These are phyloP conservation scores for Kalanchoe fedtschenkoi DNA, from an alignment of 164 flowering plant species.

Conservation along the genomic window DNA sequence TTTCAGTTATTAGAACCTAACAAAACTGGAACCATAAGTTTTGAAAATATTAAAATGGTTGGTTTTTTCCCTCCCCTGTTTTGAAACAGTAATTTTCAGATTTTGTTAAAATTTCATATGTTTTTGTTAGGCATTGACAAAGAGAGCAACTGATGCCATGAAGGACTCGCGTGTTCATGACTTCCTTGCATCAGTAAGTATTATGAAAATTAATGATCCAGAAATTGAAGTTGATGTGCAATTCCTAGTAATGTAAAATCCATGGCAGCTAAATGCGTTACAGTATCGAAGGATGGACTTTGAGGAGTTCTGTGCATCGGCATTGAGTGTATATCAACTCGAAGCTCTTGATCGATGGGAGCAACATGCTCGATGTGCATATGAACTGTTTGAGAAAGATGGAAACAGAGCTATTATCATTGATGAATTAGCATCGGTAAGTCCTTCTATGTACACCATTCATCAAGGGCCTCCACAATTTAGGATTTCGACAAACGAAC, in stretches of 20 bases:
- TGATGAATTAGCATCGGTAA: constrained; percentile 62
- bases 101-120: constrained; percentile 3
- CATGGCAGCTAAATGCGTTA: constrained; percentile 42
- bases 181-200: constrained; percentile 37
- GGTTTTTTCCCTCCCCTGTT: constrained; percentile 8
- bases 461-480: not conserved
- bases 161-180: constrained; percentile 52
- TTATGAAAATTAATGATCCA: not conserved
- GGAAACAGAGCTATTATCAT: constrained; percentile 56
- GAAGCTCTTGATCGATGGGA: constrained; percentile 61
- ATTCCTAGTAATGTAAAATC: not conserved
- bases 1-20: constrained; percentile 43
- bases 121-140: constrained; percentile 39
- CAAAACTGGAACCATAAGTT: constrained; percentile 50
- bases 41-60: constrained; percentile 51
- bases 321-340: constrained; percentile 44
- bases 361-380: constrained; percentile 60
- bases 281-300: constrained; percentile 61
- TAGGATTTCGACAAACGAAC: not conserved
- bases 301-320: constrained; percentile 60
- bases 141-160: constrained; percentile 57
- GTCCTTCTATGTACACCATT: not conserved
- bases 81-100: not conserved
- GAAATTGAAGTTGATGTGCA: not conserved
- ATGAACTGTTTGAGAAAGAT: constrained; percentile 52